A percentile compares a stretch with the other conserved stretches of the same genome.
phyloP scores from a whole-genome alignment of 164 flowering plant genomes.

The Pachysandra terminalis region DNA sequence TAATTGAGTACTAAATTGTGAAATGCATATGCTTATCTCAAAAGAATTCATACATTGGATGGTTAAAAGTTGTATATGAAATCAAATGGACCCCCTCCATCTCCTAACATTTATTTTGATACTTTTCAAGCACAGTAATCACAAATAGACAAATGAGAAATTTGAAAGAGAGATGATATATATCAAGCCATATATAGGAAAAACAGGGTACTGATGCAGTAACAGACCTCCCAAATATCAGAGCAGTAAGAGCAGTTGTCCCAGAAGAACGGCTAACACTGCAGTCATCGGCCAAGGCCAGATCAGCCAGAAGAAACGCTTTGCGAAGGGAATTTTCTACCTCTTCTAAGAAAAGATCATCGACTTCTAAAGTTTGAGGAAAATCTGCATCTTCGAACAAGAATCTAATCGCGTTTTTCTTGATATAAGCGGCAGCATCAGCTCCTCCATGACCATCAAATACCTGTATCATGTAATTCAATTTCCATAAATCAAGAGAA shows the following conservation, averaged over 20 bases:
- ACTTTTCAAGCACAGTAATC: no score
- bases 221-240: constrained; percentile 70
- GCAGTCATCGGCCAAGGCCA: constrained; percentile 68
- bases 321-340: constrained; percentile 52
- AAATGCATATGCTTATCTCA: no score
- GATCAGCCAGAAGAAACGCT: constrained; percentile 71
- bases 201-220: background rate
- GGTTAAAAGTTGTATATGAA: no score
- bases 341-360: constrained; percentile 45
- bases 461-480: constrained; percentile 38
- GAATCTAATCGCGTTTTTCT: constrained; percentile 52
- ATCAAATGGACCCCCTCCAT: no score
- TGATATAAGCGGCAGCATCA: constrained; percentile 80
- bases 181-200: background rate
- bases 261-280: constrained; percentile 68
- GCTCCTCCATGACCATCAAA: constrained; percentile 98
- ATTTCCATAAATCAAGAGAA: constrained; percentile 1
- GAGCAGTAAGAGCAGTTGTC: constrained; percentile 81
- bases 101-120: no score
- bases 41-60: no score
- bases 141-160: no score
- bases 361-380: constrained; percentile 45
- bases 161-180: background rate
- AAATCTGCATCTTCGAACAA: constrained; percentile 68
- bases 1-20: no score